Base-by-base conservation (phyloP, 306 rosid genomes). In the Begonia fuchsioides region DNA sequence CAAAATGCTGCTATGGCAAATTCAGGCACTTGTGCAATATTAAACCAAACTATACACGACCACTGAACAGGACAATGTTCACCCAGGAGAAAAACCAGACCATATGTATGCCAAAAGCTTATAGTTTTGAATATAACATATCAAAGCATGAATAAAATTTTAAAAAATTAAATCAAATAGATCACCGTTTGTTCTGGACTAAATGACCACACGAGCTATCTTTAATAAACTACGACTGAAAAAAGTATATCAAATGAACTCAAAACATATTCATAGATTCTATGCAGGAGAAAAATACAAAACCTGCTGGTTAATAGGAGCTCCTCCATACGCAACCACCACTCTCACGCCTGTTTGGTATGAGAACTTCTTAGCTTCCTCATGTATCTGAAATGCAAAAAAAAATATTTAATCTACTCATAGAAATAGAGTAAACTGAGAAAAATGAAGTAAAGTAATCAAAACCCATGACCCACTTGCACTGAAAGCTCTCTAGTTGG, bases 291-390 rank as follows among this genome's bases (percentile, higher is more conserved):
- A 9, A 12, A 16, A 15, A 38, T 20, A 51, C 13, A 11, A 26
- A 63, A 86, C 94, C 94, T 82, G 94, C 55, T 74, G 90, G 74
- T 72, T 72, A 60, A 86, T 76, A 51, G 96, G 93, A 51, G 93
- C 86, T 58, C 96, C 96, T 43, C 95, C 95, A 55, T 85, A 85
- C 52, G 82, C 93, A 75, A 86, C 96, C 41, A 86, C 96, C 51
- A 80, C 96, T 58, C 90, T 76, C n/a, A 82, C 96, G 70, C 87
- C 85, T 1, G 86, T 81, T 71, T 81, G 86, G 68, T 81, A 81
- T 1, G 87, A 58, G 39, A 81, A 74, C 26, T 86, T 81, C 65
- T 50, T 72, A 46, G 87, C 85, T 69, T 78, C 93, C 60, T 76
- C 87, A 15, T 75, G 93, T 66, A 81, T 85, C 93, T 81, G 84